Base-by-base conservation (phyloP, 2,329 filamentous ascomycete species). In the Aschersonia sp. region DNA sequence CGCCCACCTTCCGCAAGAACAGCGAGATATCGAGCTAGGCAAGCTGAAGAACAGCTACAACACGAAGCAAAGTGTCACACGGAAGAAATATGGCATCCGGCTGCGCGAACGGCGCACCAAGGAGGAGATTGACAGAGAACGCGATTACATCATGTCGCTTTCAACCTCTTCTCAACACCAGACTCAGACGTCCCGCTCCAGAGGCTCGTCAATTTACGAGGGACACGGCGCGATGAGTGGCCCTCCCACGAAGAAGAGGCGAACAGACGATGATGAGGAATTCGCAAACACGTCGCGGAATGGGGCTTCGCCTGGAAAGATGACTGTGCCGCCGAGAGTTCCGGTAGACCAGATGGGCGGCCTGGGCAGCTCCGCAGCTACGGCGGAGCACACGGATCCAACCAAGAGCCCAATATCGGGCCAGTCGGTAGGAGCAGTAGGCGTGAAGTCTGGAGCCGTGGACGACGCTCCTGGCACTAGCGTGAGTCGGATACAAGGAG, bases 1-100 rank as follows among this genome's bases (percentile, higher is more conserved):
- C 0, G 61, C 66, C 49, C 31, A 42, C 31, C 60, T 73, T 8
- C 47, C 55, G 0, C 63, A 71, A 39, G 58, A 61, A 2, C 53
- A 59, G 49, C 42, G 57, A 55, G 51, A 61, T 55, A 45, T 62
- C 52, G 50, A 52, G 44, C 46, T 76, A 0, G 63, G 66, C 0
- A 68, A 63, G 8, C 54, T 78, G 1, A 69, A 69, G 41, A 78
- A 78, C 52, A 68, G 68, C 4, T 75, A 73, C 53, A 71, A 71
- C 42, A 76, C 73, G 4, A 76, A 74, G 49, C 73, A 76, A 56
- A 76, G 72, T 47, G 66, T 67, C n/a, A 71, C 76, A 4, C 68
- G 76, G 10, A 78, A 76, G 56, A 76, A 70, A 50, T 78, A 71
- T 50, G 75, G 75, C n/a, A 73, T 79, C 33, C 67, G 68, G 2